Evolutionary conservation across 1,284 basidiomycete genomes (phyloP).

Genomic region (Sporisorium graminicola): DNA sequence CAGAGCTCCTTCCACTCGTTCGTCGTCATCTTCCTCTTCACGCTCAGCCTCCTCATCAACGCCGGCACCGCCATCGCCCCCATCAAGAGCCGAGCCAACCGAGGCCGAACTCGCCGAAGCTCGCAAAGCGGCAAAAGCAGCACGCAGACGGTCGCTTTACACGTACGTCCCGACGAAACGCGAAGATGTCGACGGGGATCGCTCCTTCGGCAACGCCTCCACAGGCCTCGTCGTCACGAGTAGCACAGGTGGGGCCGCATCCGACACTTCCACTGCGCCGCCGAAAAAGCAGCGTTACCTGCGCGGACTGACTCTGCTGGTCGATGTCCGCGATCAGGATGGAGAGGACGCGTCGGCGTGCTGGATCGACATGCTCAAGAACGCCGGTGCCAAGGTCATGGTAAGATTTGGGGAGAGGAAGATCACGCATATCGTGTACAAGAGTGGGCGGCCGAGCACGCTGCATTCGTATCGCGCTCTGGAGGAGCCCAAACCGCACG

Average conservation of each 20-base stretch:
- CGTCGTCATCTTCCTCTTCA: not conserved
- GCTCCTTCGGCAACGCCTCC: constrained; percentile 40
- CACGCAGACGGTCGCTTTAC: constrained; percentile 52
- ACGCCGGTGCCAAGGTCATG: constrained; percentile 58
- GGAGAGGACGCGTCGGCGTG: constrained; percentile 57
- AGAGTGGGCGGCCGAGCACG: constrained; percentile 58
- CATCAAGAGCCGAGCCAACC: not conserved
- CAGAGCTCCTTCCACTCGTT: not conserved
- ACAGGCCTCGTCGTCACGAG: constrained; percentile 19
- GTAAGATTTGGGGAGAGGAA: constrained; percentile 44
- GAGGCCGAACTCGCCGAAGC: constrained; percentile 31
- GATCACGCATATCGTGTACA: constrained; percentile 64
- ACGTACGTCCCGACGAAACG: constrained; percentile 44
- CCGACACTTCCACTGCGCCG: not conserved
- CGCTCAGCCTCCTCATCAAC: not conserved
- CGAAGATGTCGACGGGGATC: constrained; percentile 41
- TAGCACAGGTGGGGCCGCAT: not conserved
- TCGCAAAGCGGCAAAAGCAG: constrained; percentile 41
- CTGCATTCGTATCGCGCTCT: constrained; percentile 51
- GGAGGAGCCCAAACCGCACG: constrained; percentile 50
- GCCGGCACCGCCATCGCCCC: not conserved
- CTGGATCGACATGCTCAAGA: constrained; percentile 59
- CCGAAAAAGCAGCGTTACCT: constrained; percentile 39
- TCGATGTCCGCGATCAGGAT: constrained; percentile 61
- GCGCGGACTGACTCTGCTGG: constrained; percentile 56